A percentile compares a stretch with the other conserved stretches of the same genome.
Evolutionary conservation across 2,329 filamentous ascomycete species (phyloP).

Genomic region (Sphaceloma murrayae): DNA sequence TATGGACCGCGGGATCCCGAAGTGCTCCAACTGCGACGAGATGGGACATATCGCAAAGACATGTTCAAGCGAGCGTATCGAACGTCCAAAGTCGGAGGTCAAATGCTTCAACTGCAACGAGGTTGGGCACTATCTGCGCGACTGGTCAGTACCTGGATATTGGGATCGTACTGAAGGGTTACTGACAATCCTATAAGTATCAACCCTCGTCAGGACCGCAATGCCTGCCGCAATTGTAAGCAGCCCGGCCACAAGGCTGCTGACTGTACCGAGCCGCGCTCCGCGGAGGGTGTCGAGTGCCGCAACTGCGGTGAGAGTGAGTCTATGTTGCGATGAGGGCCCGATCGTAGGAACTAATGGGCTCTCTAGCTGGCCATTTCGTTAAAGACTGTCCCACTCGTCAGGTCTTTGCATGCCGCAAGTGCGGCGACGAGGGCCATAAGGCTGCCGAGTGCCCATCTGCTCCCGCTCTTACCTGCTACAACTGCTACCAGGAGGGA

Average conservation of each 20-base stretch:
- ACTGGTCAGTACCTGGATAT: conserved; percentile 19
- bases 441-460: conserved; percentile 33
- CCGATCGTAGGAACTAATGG: conserved; percentile 8
- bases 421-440: conserved; percentile 29
- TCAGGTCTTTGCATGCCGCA: conserved; percentile 26
- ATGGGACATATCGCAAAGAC: conserved; percentile 39
- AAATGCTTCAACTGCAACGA: conserved; percentile 43
- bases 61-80: conserved; percentile 41
- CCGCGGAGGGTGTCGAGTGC: conserved; percentile 27
- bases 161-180: too few species aligned
- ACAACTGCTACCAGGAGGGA: conserved; percentile 20
- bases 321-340: too few species aligned
- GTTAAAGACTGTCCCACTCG: conserved; percentile 27
- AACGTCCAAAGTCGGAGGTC: conserved; percentile 35
- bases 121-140: conserved; percentile 31
- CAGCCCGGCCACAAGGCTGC: conserved; percentile 26
- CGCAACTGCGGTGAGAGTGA: conserved; percentile 31
- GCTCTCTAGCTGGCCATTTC: conserved; percentile 27
- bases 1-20: conserved; percentile 41
- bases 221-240: conserved; percentile 16
- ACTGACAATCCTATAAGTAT: conserved; percentile 28
- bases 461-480: conserved; percentile 17
- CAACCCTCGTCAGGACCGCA: conserved; percentile 33
- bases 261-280: conserved; percentile 35
- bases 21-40: conserved; percentile 44